Conservation (phyloP, 169 alveolate species). For the Plasmodium billcollinsi region DNA sequence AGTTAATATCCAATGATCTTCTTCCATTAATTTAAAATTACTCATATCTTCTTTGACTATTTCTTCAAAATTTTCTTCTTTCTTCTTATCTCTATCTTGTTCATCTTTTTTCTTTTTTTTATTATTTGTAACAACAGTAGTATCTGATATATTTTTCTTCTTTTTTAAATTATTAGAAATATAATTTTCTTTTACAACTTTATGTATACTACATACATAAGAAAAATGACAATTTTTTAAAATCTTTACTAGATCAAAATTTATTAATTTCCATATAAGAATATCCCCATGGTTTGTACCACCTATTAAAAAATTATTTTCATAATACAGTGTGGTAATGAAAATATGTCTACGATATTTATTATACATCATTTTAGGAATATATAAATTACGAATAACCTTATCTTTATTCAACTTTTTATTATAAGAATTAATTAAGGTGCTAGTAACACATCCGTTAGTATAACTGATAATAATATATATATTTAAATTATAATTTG, state of each 20-base stretch:
- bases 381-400: slow-evolving; percentile 11
- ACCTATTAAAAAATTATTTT: slow-evolving; percentile 25
- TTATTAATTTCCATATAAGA: slow-evolving; percentile 42
- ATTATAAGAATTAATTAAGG: slow-evolving; percentile 40
- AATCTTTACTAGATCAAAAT: slow-evolving; percentile 21
- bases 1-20: slow-evolving; percentile 31
- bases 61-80: too few relatives aligned
- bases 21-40: not conserved
- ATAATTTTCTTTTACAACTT: slow-evolving; percentile 49
- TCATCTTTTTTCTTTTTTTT: too few relatives aligned
- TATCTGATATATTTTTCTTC: too few relatives aligned
- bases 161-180: not conserved
- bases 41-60: not conserved
- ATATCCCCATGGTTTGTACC: slow-evolving; percentile 65
- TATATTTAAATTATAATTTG: slow-evolving; percentile 30
- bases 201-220: slow-evolving; percentile 61
- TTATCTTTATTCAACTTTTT: slow-evolving; percentile 1
- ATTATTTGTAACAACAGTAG: too few relatives aligned
- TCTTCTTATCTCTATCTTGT: too few relatives aligned
- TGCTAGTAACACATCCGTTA: slow-evolving; percentile 29
- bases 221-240: slow-evolving; percentile 50
- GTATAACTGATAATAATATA: slow-evolving; percentile 41
- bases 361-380: not conserved
- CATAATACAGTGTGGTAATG: slow-evolving; percentile 42
- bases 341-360: slow-evolving; percentile 6